Conservation (phyloP, 2,329 filamentous ascomycete genomes). For the Rosellinia necatrix region DNA sequence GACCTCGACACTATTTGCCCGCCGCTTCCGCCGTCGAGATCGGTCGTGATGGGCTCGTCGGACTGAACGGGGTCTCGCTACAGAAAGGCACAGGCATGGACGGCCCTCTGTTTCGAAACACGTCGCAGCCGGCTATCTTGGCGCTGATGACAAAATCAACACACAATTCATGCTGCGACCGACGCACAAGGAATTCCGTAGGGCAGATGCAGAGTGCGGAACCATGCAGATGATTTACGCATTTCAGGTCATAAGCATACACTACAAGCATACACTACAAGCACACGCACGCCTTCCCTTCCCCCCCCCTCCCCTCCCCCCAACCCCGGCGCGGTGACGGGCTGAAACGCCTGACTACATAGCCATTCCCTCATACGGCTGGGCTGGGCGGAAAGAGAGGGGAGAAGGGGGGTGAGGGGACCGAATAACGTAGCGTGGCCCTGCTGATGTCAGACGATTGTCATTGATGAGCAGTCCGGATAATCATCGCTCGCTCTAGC, state of each 20-base stretch:
- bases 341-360: slow-evolving; percentile 16
- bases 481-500: too few species aligned
- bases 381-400: slow-evolving; percentile 11
- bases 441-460: slow-evolving; percentile 29
- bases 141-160: slow-evolving; percentile 13
- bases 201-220: slow-evolving; percentile 24
- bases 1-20: slow-evolving; percentile 24
- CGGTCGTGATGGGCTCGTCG: slow-evolving; percentile 26
- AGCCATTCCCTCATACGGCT: slow-evolving; percentile 26
- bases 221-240: slow-evolving; percentile 9
- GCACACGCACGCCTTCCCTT: slow-evolving; percentile 8
- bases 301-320: neutral
- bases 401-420: too few species aligned
- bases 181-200: neutral
- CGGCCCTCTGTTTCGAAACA: slow-evolving; percentile 18
- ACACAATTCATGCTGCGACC: slow-evolving; percentile 13
- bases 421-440: neutral
- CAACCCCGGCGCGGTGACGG: too few species aligned
- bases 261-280: neutral
- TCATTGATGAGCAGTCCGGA: slow-evolving; percentile 12
- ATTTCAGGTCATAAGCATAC: neutral
- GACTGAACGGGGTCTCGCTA: neutral
- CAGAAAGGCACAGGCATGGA: neutral
- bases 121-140: slow-evolving; percentile 9
- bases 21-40: slow-evolving; percentile 28